Evolutionary conservation across 148 eudicot species (phyloP).

Genomic region (Salicornia ramosissima): DNA sequence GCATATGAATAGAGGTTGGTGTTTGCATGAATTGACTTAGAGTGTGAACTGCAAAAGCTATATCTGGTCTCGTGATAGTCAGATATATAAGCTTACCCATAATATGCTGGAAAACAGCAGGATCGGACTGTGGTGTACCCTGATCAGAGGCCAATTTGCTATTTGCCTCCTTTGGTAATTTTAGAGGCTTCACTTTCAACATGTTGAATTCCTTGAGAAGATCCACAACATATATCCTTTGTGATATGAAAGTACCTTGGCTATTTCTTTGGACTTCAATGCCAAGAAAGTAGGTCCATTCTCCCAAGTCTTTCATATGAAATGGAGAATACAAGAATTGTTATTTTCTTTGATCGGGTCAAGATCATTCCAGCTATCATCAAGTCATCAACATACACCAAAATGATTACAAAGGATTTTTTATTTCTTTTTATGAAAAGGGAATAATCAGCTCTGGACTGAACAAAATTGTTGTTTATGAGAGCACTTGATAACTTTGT

Average conservation of each 20-base stretch:
- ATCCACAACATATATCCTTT: not conserved
- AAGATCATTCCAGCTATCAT: not conserved
- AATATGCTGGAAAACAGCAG: not conserved
- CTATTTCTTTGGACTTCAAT: not conserved
- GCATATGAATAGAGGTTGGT: no score
- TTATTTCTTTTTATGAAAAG: not conserved
- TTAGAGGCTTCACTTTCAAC: not conserved
- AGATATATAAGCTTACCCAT: not conserved
- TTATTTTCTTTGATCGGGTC: not conserved
- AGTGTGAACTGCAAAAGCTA: no score
- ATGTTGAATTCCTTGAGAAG: not conserved
- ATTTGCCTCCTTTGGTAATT: not conserved
- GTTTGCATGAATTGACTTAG: not conserved
- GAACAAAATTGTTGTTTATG: not conserved
- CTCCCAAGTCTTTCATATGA: not conserved
- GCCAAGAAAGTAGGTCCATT: not conserved
- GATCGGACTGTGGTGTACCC: not conserved
- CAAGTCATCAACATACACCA: not conserved
- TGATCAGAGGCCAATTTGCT: not conserved
- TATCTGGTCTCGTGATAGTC: not conserved
- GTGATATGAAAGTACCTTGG: not conserved
- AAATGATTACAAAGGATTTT: not conserved
- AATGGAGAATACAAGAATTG: not conserved
- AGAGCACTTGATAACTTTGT: not conserved
- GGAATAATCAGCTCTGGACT: not conserved